These are phyloP conservation scores for Citrus unshiu DNA, from an alignment of 345 rosid species.

Conservation along the genomic window DNA sequence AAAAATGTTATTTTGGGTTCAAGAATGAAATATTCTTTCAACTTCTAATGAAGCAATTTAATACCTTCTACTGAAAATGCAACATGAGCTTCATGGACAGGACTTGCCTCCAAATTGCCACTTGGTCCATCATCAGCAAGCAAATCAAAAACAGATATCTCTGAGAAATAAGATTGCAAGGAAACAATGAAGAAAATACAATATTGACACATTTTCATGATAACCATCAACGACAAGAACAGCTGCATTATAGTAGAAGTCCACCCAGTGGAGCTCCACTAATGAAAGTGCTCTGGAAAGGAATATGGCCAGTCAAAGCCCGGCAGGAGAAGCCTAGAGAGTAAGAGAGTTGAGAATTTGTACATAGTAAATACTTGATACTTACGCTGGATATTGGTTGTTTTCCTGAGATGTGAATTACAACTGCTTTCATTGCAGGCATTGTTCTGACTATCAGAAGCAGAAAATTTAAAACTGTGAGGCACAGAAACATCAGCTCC, in stretches of 20 bases:
- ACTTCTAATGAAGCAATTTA: slow-evolving; percentile 1
- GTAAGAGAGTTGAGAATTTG: slow-evolving; percentile 16
- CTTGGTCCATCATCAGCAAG: slow-evolving; percentile 57
- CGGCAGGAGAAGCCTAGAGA: slow-evolving; percentile 8
- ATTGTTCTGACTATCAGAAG: slow-evolving; percentile 22
- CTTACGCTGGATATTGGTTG: slow-evolving; percentile 42
- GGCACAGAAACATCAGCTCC: slow-evolving; percentile 17
- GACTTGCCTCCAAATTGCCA: slow-evolving; percentile 28
- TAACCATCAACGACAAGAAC: neutral
- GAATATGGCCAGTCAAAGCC: slow-evolving; percentile 10
- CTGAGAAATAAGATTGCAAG: slow-evolving; percentile 33
- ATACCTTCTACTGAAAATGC: slow-evolving; percentile 89
- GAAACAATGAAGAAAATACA: neutral
- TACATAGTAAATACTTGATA: slow-evolving; percentile 8
- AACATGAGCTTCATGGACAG: slow-evolving; percentile 60
- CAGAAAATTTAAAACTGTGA: slow-evolving; percentile 24
- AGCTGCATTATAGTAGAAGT: slow-evolving; percentile 5
- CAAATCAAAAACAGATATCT: slow-evolving; percentile 67
- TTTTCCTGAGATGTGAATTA: slow-evolving; percentile 24
- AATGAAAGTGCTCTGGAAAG: slow-evolving; percentile 4
- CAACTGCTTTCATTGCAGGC: slow-evolving; percentile 21
- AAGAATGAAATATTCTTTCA: neutral
- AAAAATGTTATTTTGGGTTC: neutral
- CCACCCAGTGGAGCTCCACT: neutral
- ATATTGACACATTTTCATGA: neutral